These are phyloP conservation scores for Microcos paniculata DNA, from an alignment of 345 rosid species.

Conservation along the genomic window DNA sequence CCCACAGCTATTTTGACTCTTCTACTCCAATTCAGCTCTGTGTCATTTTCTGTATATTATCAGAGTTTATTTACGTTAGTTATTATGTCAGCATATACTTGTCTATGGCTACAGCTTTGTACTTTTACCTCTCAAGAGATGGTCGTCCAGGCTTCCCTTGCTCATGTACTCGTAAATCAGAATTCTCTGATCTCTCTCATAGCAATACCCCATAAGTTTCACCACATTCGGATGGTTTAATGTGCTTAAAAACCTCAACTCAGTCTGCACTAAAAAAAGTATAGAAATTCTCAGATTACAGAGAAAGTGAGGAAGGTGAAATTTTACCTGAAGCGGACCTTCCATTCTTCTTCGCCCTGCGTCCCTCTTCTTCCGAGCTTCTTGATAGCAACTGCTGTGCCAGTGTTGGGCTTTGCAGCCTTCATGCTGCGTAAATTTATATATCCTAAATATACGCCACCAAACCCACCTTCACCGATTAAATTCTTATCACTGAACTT, in stretches of 20 bases:
- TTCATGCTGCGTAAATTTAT: constrained; percentile 27
- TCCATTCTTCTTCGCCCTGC: constrained; percentile 50
- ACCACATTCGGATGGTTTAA: constrained; percentile 51
- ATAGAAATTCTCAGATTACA: background rate
- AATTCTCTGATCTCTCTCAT: constrained; percentile 31
- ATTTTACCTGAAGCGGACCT: constrained; percentile 25
- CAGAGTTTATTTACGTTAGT: background rate
- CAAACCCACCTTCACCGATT: constrained; percentile 57
- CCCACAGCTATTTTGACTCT: constrained; percentile 48
- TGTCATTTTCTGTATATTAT: constrained; percentile 22
- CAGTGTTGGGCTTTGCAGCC: constrained; percentile 21
- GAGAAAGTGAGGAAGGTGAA: background rate
- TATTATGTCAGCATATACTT: background rate
- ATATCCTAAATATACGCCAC: constrained; percentile 46
- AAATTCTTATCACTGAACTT: constrained; percentile 34
- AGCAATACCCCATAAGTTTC: constrained; percentile 47
- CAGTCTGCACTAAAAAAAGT: constrained; percentile 27
- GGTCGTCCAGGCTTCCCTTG: constrained; percentile 45
- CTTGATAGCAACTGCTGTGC: constrained; percentile 43
- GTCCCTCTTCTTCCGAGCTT: constrained; percentile 34
- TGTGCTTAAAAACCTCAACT: constrained; percentile 31
- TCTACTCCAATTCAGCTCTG: constrained; percentile 36
- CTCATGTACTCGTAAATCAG: constrained; percentile 49
- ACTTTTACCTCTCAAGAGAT: constrained; percentile 39
- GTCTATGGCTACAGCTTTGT: background rate